phyloP scores from a whole-genome alignment of 768 basidiomycete genomes.

The Termitomyces bulborhizus region DNA sequence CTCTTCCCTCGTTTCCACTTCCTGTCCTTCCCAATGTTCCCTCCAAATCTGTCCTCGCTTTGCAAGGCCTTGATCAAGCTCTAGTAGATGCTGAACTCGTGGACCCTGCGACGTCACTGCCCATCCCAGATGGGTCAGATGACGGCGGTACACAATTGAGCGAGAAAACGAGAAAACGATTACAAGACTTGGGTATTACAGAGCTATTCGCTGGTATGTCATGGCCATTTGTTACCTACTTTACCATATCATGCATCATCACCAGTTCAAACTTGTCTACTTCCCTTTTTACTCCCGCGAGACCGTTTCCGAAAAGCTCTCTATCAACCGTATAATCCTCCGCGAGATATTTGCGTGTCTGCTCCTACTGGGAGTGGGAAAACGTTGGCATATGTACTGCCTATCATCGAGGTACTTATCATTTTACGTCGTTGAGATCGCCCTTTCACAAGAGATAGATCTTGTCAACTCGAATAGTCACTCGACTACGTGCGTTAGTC shows the following conservation, averaged over 20 bases:
- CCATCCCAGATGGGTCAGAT: constrained; percentile 37
- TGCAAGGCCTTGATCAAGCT: constrained; percentile 76
- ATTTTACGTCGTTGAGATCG: neutral
- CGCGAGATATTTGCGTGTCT: constrained; percentile 85
- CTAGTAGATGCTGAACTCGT: constrained; percentile 66
- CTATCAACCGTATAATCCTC: constrained; percentile 61
- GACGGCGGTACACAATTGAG: constrained; percentile 47
- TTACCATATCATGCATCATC: neutral
- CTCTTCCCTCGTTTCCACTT: constrained; percentile 65
- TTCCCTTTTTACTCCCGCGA: constrained; percentile 71
- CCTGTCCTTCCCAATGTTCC: constrained; percentile 64
- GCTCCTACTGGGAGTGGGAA: constrained; percentile 99
- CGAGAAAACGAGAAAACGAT: constrained; percentile 50
- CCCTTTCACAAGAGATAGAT: constrained; percentile 36
- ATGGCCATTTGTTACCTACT: neutral
- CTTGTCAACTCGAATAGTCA: constrained; percentile 68
- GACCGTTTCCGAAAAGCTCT: constrained; percentile 35
- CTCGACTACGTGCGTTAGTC: constrained; percentile 80
- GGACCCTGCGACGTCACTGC: constrained; percentile 40
- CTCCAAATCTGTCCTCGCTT: constrained; percentile 60
- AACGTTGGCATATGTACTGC: constrained; percentile 92
- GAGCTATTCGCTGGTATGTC: constrained; percentile 83
- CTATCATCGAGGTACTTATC: constrained; percentile 75
- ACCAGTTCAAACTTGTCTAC: constrained; percentile 81
- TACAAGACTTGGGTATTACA: constrained; percentile 73